Base-by-base conservation (phyloP, 768 basidiomycete genomes). In the Mycena chlorophos region DNA sequence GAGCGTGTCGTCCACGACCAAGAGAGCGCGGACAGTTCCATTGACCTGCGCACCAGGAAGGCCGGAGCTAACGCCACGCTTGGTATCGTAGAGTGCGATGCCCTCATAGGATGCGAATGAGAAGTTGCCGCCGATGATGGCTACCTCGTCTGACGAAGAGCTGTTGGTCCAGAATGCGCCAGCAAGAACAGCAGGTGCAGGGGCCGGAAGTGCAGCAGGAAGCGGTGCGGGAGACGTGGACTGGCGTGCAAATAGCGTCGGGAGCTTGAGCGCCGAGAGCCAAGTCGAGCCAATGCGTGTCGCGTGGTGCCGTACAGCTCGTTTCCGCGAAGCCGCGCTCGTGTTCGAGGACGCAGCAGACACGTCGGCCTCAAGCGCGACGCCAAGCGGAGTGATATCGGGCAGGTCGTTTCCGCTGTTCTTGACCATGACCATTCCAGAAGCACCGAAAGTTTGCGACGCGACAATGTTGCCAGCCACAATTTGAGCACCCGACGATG, bases 91-190 rank as follows among this genome's bases (percentile, higher is more conserved):
- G 28, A 94, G 71, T 1, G 83, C 91, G 20, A 96, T 66, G 27
- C 79, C 84, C 57, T 79, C 74, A 2, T 83, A 77, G 2, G 69
- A 66, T 5, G 75, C 56, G 66, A 86, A 86, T 1, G 88, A 82
- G 68, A 98, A 99, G 69, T 94, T 94, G 30, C 96, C 96, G 28
- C 94, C 96, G 46, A 98, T 75, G 58, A 98, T 83, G 39, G 84
- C 83, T 19, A 92, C 70, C 53, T 90, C 83, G 42, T 65, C 68
- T 4, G 81, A 78, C 2, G 84, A 84, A 2, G 87, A 81, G 31
- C 76, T 77, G 66, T 98, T 97, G 5, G 83, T 88, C 91, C 92
- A 98, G 75, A 94, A 98, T 2, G 83, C 81, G 28, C 92, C 96
- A 0, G 91, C 81, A 52, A 97, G 77, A 56, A 98, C 84, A 17